phyloP scores from a whole-genome alignment of 1,139 yeast genomes.

The Geotrichum europaeum region DNA sequence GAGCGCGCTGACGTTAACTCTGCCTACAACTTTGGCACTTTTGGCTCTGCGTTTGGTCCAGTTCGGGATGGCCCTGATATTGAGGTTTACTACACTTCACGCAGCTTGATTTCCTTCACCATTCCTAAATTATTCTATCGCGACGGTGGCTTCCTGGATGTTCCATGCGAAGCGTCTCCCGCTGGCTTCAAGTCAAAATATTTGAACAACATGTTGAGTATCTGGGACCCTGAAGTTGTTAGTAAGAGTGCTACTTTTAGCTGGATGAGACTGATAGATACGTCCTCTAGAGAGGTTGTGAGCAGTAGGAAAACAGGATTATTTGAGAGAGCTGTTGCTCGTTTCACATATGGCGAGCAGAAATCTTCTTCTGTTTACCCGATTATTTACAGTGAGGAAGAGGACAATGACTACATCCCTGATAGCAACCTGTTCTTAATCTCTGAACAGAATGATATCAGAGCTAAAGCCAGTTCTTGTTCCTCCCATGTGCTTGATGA shows the following conservation, averaged over 20 bases:
- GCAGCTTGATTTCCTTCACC: slow-evolving; percentile 50
- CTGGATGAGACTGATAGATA: slow-evolving; percentile 52
- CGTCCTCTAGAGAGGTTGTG: slow-evolving; percentile 46
- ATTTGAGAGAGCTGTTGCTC: slow-evolving; percentile 53
- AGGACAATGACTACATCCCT: slow-evolving; percentile 32
- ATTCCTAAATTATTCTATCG: slow-evolving; percentile 68
- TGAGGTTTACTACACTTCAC: slow-evolving; percentile 60
- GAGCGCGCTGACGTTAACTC: slow-evolving; percentile 93
- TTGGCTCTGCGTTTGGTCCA: slow-evolving; percentile 72
- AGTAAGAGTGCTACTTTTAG: slow-evolving; percentile 32
- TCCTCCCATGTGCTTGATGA: slow-evolving; percentile 37
- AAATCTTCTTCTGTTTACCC: slow-evolving; percentile 35
- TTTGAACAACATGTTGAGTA: slow-evolving; percentile 38
- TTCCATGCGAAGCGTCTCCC: slow-evolving; percentile 44
- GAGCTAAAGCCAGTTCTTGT: slow-evolving; percentile 18
- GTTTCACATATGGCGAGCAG: slow-evolving; percentile 41
- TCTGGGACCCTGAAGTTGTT: slow-evolving; percentile 40
- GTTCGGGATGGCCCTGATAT: slow-evolving; percentile 53
- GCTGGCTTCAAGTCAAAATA: slow-evolving; percentile 43
- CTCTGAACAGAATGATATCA: slow-evolving; percentile 28
- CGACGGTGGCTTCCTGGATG: slow-evolving; percentile 51
- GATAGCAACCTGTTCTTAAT: slow-evolving; percentile 38
- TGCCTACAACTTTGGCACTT: slow-evolving; percentile 66
- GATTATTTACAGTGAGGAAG: slow-evolving; percentile 38
- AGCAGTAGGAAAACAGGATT: slow-evolving; percentile 39